Base-by-base conservation (phyloP, 2,329 filamentous ascomycete genomes). In the Sporothrix brasiliensis region DNA sequence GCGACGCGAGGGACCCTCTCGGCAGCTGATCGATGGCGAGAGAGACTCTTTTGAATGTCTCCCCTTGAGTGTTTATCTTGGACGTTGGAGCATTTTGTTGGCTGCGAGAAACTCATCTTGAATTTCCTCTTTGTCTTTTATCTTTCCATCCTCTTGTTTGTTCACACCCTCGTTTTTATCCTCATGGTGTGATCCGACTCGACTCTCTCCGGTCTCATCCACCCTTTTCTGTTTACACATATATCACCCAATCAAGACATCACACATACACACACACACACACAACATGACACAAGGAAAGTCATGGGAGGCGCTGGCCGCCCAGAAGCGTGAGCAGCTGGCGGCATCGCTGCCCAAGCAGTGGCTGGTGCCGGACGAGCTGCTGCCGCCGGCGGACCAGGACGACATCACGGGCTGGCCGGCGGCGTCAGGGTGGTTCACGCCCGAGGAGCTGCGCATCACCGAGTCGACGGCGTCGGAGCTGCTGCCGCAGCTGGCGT, bases 321-420 rank as follows among this genome's bases (percentile, higher is more conserved):
- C 79, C n/a, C 77, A 78, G 69, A 85, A 85, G 75, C 80, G 83
- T 34, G 77, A 79, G 56, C 77, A 79, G 6, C 79, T 85, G 6
- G 74, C 73, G 6, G 77, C 79, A 56, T 84, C 85, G 0, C 87
- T 91, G 68, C 88, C 88, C 0, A 69, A 79, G 1, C 84, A 89
- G 75, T 90, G 87, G 84, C 80, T 82, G 68, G 82, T 90, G 6
- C 86, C 87, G 0, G 76, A 77, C 6, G 76, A 83, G 63, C 77
- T 88, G 56, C 75, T 89, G 0, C 88, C 88, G 2, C 81, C 84
- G 0, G 81, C 82, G 0, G 80, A 82, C 47, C 83, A 87, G 74
- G 79, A 84, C 60, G 83, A 90, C 75, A 85, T 91, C 19, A 86
- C 84, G 0, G 74, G 74, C 3, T 89, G 88, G 78, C 87, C 88